These are phyloP conservation scores for Moesziomyces sp. DNA, from an alignment of 1,284 basidiomycete genomes.

Conservation along the genomic window DNA sequence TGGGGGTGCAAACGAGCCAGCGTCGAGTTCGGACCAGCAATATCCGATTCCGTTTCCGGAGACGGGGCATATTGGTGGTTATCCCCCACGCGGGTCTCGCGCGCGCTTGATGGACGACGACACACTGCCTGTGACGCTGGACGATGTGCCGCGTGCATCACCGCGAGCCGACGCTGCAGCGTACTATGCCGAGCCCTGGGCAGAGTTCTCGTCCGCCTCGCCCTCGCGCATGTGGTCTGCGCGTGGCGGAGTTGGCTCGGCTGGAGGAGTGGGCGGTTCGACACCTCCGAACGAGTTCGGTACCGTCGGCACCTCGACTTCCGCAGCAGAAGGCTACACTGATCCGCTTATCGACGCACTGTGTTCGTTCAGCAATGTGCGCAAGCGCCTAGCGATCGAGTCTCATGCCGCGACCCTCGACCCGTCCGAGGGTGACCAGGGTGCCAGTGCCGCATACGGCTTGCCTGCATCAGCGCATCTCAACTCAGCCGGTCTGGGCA, in stretches of 20 bases:
- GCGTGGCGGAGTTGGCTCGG: slow-evolving; percentile 36
- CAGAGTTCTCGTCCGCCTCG: slow-evolving; percentile 3
- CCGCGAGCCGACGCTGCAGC: slow-evolving; percentile 6
- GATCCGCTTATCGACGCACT: slow-evolving; percentile 55
- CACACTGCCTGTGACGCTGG: slow-evolving; percentile 24
- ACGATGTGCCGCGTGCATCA: slow-evolving; percentile 5
- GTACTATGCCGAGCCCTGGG: slow-evolving; percentile 37
- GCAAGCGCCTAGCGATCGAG: slow-evolving; percentile 55
- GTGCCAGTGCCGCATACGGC: slow-evolving; percentile 12
- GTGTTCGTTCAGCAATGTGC: slow-evolving; percentile 59
- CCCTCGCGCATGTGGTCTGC: slow-evolving; percentile 14
- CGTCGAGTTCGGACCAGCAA: slow-evolving; percentile 9
- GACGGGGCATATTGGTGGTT: slow-evolving; percentile 36
- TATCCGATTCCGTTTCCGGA: slow-evolving; percentile 48
- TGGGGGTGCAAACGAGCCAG: neutral
- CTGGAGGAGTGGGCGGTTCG: slow-evolving; percentile 32
- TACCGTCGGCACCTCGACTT: slow-evolving; percentile 32
- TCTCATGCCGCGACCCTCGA: slow-evolving; percentile 1
- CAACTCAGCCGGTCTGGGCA: slow-evolving; percentile 32
- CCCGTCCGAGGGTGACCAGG: too few relatives aligned
- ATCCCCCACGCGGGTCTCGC: slow-evolving; percentile 32
- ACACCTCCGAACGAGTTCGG: slow-evolving; percentile 30
- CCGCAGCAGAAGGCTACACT: slow-evolving; percentile 12
- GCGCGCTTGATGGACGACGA: slow-evolving; percentile 24
- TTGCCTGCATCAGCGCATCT: slow-evolving; percentile 12